These are phyloP conservation scores for Myrmaecium sp. DNA, from an alignment of 2,329 filamentous ascomycete genomes.

Conservation along the genomic window DNA sequence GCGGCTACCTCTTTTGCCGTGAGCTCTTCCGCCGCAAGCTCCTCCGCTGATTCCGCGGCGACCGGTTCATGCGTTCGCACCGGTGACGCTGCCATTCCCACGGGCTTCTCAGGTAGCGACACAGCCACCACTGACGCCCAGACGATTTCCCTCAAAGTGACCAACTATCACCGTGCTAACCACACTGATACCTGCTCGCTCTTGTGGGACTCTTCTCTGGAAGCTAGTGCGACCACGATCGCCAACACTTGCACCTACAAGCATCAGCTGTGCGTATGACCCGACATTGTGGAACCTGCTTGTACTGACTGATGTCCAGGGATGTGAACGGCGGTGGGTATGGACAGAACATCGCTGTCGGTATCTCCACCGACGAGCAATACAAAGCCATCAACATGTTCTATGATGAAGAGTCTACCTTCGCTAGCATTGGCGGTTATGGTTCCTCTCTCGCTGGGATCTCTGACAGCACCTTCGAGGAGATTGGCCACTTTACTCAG, in stretches of 20 bases:
- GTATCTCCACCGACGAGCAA: conserved; percentile 40
- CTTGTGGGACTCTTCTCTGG: conserved; percentile 48
- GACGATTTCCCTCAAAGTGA: conserved; percentile 40
- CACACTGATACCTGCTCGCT: conserved; percentile 49
- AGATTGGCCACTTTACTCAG: conserved; percentile 19
- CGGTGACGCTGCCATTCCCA: conserved; percentile 3
- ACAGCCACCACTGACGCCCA: conserved; percentile 11
- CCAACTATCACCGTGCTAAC: conserved; percentile 77
- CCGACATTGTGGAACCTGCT: conserved; percentile 10
- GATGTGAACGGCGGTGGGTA: conserved; percentile 94
- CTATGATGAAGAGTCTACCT: conserved; percentile 15
- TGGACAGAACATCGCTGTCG: conserved; percentile 54
- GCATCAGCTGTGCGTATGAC: conserved; percentile 53
- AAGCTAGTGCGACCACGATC: conserved; percentile 43
- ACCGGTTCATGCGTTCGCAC: conserved; percentile 1
- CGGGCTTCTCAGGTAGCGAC: conserved; percentile 1
- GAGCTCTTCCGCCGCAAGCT: neutral
- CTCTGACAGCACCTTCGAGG: conserved; percentile 7
- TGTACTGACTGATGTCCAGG: conserved; percentile 29
- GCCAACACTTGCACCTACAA: conserved; percentile 53
- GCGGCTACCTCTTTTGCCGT: neutral
- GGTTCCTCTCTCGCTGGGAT: conserved; percentile 1
- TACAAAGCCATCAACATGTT: conserved; percentile 22
- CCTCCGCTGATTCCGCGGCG: conserved; percentile 1
- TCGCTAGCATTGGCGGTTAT: conserved; percentile 1